Base-by-base conservation (phyloP, 805 yeast genomes). In the Candida lessepsii region DNA sequence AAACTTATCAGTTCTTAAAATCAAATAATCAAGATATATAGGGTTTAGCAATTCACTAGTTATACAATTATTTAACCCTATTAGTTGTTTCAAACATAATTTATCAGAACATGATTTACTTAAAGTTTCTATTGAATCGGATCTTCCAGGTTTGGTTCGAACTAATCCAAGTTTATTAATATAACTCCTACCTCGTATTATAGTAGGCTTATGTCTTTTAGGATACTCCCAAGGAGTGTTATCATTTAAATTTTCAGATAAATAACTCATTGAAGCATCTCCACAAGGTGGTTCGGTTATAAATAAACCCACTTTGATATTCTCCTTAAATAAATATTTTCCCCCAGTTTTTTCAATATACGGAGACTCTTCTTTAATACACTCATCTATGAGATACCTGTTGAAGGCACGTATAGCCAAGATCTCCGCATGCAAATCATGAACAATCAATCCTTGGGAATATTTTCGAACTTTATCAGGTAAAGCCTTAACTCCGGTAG, bases 21-120 rank as follows among this genome's bases (percentile, higher is more conserved):
- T 73, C 30, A 85, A 45, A 51, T 70, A 80, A 19, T 65, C 63
- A 19, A 85, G 51, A 41, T 46, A 73, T 10, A 65, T 53, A 4
- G 67, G 66, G 0, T 55, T 53, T n/a, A 57, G 49, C 10, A 56
- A 35, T 5, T 49, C 53, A 27, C 70, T 64, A 2, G 75, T 71
- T 6, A 74, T 36, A 3, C 76, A 53, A 49, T 74, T 81, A 29
- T 76, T 56, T 2, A 83, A 35, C 0, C 88, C 83, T 0, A 68
- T 65, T 25, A 65, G 60, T 56, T 87, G 96, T 43, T 73, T 72
- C 35, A 82, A 38, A 30, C 86, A 71, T 18, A 91, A 58, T 53
- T 91, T 91, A 57, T 91, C 98, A 1, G 95, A 80, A 57, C 98
- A 91, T 1, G 96, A 86, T 57, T 89, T 91, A 21, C 95, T 85